Percentiles rank a stretch among this genome's conserved stretches.
Evolutionary conservation across 805 yeast genomes (phyloP).

Genomic region (Sungouiella blattae): DNA sequence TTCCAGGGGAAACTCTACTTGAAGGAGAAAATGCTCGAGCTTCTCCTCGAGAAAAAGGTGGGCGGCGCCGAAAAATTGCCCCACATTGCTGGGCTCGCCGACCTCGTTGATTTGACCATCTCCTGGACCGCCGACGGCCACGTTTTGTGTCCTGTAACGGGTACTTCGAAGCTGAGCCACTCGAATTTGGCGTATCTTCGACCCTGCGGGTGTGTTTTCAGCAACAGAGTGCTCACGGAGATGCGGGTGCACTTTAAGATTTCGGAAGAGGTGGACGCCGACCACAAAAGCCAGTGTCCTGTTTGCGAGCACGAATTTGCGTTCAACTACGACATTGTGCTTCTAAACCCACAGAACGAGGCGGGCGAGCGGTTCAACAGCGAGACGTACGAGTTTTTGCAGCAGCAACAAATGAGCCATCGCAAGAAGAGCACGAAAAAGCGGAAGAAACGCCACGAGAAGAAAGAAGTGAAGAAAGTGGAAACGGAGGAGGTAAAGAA

Average conservation of each 20-base stretch:
- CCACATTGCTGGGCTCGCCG: conserved; percentile 12
- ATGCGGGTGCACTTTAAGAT: conserved; percentile 11
- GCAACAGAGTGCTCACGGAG: conserved; percentile 21
- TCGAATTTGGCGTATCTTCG: conserved; percentile 27
- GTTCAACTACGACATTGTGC: conserved; percentile 28
- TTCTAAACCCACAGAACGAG: conserved; percentile 23
- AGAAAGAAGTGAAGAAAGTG: conserved; percentile 6
- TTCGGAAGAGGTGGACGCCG: conserved; percentile 5
- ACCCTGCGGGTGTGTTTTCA: conserved; percentile 38
- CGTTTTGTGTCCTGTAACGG: conserved; percentile 33
- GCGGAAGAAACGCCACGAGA: conserved; percentile 10
- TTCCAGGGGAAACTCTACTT: conserved; percentile 62
- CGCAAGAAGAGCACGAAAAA: conserved; percentile 12
- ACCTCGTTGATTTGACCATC: conserved; percentile 10
- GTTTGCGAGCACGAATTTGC: conserved; percentile 23
- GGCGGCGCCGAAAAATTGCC: background rate
- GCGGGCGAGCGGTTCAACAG: conserved; percentile 10
- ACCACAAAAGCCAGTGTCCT: conserved; percentile 26
- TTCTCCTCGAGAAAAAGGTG: conserved; percentile 40
- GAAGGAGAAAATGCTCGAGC: conserved; percentile 59
- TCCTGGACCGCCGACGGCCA: conserved; percentile 8
- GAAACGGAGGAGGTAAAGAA: background rate
- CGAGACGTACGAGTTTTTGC: conserved; percentile 12
- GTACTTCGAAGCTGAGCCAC: conserved; percentile 13
- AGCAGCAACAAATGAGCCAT: conserved; percentile 20